Conservation (phyloP, 306 rosid genomes). For the Prunus davidiana region DNA sequence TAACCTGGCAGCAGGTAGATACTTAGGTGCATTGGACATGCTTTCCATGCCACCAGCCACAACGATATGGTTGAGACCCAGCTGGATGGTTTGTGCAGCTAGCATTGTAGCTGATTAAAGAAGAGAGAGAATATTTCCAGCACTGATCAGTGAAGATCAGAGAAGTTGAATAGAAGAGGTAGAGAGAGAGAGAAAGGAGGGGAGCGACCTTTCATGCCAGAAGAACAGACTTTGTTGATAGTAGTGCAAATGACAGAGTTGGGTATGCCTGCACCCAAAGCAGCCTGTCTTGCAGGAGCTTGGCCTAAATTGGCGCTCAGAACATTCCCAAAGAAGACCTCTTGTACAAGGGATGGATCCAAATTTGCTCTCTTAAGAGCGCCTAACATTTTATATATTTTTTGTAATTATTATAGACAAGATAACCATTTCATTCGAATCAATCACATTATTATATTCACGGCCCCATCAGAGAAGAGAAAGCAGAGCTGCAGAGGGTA, state of each 20-base stretch:
- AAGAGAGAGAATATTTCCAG: conserved; percentile 3
- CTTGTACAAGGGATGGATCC: conserved; percentile 85
- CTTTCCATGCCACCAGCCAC: conserved; percentile 98
- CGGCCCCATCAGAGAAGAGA: not conserved
- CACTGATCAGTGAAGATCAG: not conserved
- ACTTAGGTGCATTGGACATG: conserved; percentile 93
- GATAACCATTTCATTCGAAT: not conserved
- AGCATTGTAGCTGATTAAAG: conserved; percentile 69
- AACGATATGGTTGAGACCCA: conserved; percentile 64
- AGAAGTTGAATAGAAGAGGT: not conserved
- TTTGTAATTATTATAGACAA: not conserved
- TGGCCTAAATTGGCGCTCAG: conserved; percentile 91
- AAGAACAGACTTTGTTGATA: conserved; percentile 83
- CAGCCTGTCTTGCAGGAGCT: conserved; percentile 97
- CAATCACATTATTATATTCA: too few species aligned
- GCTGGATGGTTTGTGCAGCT: conserved; percentile 81
- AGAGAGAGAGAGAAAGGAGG: not conserved
- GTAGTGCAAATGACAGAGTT: conserved; percentile 85
- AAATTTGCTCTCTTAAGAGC: conserved; percentile 81
- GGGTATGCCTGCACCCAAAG: conserved; percentile 84
- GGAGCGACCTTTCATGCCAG: conserved; percentile 78
- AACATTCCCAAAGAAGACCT: conserved; percentile 93
- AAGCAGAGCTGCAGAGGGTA: not conserved
- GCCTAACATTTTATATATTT: conserved; percentile 27
- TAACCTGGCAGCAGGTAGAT: conserved; percentile 70